Evolutionary conservation across 495 filamentous ascomycete species (phyloP), one percentile per base, ranked within the genome.

Genomic region (Penicillium subrubescens): DNA sequence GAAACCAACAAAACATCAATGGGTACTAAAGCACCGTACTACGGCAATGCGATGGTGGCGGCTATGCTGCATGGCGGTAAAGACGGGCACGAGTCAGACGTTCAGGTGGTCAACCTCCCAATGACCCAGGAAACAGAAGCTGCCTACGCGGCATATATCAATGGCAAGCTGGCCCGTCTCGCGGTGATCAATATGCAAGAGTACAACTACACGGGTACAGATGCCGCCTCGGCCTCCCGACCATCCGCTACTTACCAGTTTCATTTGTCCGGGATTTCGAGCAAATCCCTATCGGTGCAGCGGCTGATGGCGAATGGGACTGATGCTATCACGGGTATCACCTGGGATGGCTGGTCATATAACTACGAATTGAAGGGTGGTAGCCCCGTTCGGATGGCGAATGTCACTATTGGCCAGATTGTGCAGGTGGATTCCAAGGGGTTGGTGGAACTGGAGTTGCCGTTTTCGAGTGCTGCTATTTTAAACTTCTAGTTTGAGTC

Each of bases 11-110:
- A 78, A 33, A 83, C 84, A 1, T 75, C 75, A 7, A 73, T 81
- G 6, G 88, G 87, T 15, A 91, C 88, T 37, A 89, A 88, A 68
- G 71, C 88, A 0, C 87, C 88, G 0, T 91, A 89, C 72, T 90
- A 91, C 72, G 88, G 87, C 19, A 86, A 84, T 69, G 77, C 88
- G 35, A 83, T 83, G 48, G 85, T 86, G 0, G 86, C 88, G 5
- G 80, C 84, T 6, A 79, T 86, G 68, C 71, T 90, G 10, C 82
- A 83, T 15, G 70, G 77, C 23, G 34, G 14, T 21, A 62, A 62
- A 17, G 58, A 61, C 14, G n/a, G 35, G 43, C 11, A 63, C 41
- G 17, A 67, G n/a, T 48, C 44, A 8, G 25, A 25, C 19, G 66
- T 72, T 31, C 69, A 64, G 35, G 60, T 75, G 17, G 66, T 71